A percentile compares a stretch with the other conserved stretches of the same genome.
Evolutionary conservation across 1,284 basidiomycete genomes (phyloP).

Genomic region (Leccinum pseudoinsigne): DNA sequence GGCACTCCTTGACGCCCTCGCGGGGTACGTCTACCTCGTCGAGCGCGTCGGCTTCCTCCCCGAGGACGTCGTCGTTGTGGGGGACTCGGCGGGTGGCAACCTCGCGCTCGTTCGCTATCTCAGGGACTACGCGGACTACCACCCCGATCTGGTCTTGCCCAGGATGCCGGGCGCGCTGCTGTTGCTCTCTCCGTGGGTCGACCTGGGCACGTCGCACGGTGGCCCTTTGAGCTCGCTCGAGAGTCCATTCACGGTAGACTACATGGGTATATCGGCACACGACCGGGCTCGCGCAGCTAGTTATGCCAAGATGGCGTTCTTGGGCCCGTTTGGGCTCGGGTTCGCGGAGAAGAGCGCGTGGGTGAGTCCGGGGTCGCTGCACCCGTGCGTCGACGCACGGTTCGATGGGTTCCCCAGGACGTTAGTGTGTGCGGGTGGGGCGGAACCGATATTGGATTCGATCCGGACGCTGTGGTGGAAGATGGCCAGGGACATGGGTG

Average conservation of each 20-base stretch:
- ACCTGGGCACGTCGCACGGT: conserved; percentile 35
- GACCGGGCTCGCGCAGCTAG: neutral
- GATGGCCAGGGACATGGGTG: conserved; percentile 45
- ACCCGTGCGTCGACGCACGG: conserved; percentile 13
- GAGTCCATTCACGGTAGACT: conserved; percentile 21
- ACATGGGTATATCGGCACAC: conserved; percentile 9
- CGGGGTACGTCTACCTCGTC: conserved; percentile 53
- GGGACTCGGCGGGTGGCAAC: conserved; percentile 65
- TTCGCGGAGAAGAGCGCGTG: conserved; percentile 24
- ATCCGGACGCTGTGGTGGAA: conserved; percentile 34
- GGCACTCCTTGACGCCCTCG: conserved; percentile 53
- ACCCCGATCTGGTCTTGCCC: conserved; percentile 21
- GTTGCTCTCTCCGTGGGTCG: conserved; percentile 50
- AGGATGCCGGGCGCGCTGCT: conserved; percentile 40
- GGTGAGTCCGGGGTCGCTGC: conserved; percentile 26
- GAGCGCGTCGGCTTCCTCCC: conserved; percentile 42
- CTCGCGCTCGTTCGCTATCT: conserved; percentile 50
- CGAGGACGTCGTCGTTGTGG: conserved; percentile 52
- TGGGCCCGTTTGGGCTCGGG: conserved; percentile 22
- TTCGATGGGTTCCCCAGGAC: conserved; percentile 39
- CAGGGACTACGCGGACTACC: conserved; percentile 23
- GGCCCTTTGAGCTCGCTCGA: conserved; percentile 24
- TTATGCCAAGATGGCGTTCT: conserved; percentile 23
- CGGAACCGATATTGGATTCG: conserved; percentile 36
- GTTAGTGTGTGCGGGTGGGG: conserved; percentile 36